These are phyloP conservation scores for Salix brachista DNA, from an alignment of 345 rosid genomes.

Conservation along the genomic window DNA sequence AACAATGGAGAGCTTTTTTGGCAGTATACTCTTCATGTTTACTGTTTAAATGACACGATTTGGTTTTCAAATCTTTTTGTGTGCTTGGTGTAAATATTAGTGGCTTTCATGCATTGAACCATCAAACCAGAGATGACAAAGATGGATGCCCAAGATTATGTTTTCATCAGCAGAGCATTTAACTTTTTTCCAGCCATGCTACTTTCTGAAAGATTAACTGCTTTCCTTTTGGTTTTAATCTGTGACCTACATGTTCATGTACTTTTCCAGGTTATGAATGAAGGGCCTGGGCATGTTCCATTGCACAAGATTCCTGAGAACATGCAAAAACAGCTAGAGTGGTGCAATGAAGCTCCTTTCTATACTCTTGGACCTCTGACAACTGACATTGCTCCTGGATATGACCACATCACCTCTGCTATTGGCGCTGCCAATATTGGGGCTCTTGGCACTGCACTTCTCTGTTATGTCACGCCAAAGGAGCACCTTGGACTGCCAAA, in stretches of 20 bases:
- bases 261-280: conserved; percentile 83
- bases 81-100: not conserved
- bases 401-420: conserved; percentile 97
- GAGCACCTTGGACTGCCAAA: conserved; percentile 98
- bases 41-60: not conserved
- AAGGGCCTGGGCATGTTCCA: conserved; percentile 96
- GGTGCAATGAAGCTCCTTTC: conserved; percentile 99
- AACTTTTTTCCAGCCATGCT: not conserved
- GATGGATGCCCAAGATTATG: not conserved
- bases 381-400: conserved; percentile 95
- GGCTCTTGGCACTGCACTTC: conserved; percentile 98
- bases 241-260: not conserved
- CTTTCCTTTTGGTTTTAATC: not conserved
- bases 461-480: conserved; percentile 96
- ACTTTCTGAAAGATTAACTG: not conserved
- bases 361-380: conserved; percentile 97
- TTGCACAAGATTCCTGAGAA: conserved; percentile 99
- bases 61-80: not conserved
- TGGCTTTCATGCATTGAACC: not conserved
- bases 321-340: conserved; percentile 94
- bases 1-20: not conserved
- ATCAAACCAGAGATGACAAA: not conserved
- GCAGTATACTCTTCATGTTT: not conserved
- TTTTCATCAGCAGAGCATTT: not conserved
- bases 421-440: conserved; percentile 99